Evolutionary conservation across 306 rosid species (phyloP).

Genomic region (Quercus wislizeni): DNA sequence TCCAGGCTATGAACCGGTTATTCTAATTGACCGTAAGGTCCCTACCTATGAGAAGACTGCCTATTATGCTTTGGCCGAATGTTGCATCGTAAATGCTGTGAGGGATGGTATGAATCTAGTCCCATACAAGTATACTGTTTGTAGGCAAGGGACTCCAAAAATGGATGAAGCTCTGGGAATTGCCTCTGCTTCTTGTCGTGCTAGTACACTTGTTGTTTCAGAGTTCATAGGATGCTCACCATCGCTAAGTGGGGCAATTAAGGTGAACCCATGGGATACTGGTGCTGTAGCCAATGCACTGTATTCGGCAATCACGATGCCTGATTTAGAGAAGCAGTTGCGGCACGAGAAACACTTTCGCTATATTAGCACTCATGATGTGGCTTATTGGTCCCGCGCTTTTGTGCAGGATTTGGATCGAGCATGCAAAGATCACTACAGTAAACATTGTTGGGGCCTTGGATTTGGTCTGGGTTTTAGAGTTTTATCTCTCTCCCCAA

Average conservation of each 20-base stretch:
- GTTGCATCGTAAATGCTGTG: slow-evolving; percentile 81
- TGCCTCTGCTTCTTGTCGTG: slow-evolving; percentile 34
- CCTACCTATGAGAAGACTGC: slow-evolving; percentile 71
- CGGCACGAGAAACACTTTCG: slow-evolving; percentile 81
- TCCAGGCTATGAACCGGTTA: slow-evolving; percentile 67
- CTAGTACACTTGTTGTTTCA: slow-evolving; percentile 74
- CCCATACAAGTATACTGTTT: slow-evolving; percentile 66
- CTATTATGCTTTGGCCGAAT: slow-evolving; percentile 71
- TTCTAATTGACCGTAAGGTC: slow-evolving; percentile 55
- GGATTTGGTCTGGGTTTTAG: slow-evolving; percentile 80
- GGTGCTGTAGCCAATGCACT: slow-evolving; percentile 80
- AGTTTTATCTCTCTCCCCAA: slow-evolving; percentile 79
- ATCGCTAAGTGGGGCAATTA: slow-evolving; percentile 88
- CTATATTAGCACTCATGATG: slow-evolving; percentile 82
- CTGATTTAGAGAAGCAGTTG: slow-evolving; percentile 53
- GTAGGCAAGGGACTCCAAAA: slow-evolving; percentile 70
- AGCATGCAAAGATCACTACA: slow-evolving; percentile 71
- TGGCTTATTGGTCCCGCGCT: slow-evolving; percentile 73
- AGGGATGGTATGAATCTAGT: slow-evolving; percentile 88
- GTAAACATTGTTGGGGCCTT: slow-evolving; percentile 67
- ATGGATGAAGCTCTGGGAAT: slow-evolving; percentile 45
- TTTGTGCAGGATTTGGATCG: slow-evolving; percentile 66
- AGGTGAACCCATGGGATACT: slow-evolving; percentile 83
- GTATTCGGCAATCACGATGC: slow-evolving; percentile 52
- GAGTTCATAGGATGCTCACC: slow-evolving; percentile 93